Evolutionary conservation across 768 basidiomycete species (phyloP).

Genomic region (Exsudoporus frostii): DNA sequence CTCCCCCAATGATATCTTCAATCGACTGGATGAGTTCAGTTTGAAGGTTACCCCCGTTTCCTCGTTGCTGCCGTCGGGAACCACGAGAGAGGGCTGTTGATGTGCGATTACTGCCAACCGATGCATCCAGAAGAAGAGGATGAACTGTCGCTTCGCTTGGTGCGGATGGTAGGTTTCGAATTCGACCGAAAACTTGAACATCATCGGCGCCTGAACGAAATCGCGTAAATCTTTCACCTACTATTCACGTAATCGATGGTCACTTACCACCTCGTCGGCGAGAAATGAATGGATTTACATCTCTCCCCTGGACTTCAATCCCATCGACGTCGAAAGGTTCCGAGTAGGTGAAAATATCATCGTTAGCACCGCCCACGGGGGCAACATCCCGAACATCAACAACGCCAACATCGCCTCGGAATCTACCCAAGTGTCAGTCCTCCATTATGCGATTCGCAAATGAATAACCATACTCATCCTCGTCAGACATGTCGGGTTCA

Average conservation of each 20-base stretch:
- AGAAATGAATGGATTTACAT: slow-evolving; percentile 41
- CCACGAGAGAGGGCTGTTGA: slow-evolving; percentile 45
- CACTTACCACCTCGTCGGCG: slow-evolving; percentile 46
- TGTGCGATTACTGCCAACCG: slow-evolving; percentile 42
- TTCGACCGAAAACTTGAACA: slow-evolving; percentile 60
- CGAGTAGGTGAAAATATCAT: slow-evolving; percentile 54
- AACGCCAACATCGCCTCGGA: slow-evolving; percentile 39
- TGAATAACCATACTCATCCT: slow-evolving; percentile 51
- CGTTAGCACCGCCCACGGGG: slow-evolving; percentile 32
- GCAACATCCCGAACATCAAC: slow-evolving; percentile 34
- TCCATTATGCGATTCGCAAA: background rate
- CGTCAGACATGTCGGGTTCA: slow-evolving; percentile 64
- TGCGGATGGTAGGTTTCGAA: slow-evolving; percentile 47
- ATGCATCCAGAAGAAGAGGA: slow-evolving; percentile 72
- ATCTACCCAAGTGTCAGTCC: slow-evolving; percentile 31
- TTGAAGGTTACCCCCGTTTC: slow-evolving; percentile 44
- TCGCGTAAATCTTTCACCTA: background rate
- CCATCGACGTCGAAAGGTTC: slow-evolving; percentile 50
- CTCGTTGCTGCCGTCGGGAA: slow-evolving; percentile 55
- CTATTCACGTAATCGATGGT: background rate
- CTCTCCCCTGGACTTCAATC: slow-evolving; percentile 42
- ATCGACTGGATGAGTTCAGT: slow-evolving; percentile 71
- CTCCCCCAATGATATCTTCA: slow-evolving; percentile 77
- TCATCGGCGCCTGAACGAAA: slow-evolving; percentile 46
- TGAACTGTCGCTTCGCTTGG: slow-evolving; percentile 75